phyloP scores from a whole-genome alignment of 495 filamentous ascomycete genomes.

The Saxophila tyrrhenica region DNA sequence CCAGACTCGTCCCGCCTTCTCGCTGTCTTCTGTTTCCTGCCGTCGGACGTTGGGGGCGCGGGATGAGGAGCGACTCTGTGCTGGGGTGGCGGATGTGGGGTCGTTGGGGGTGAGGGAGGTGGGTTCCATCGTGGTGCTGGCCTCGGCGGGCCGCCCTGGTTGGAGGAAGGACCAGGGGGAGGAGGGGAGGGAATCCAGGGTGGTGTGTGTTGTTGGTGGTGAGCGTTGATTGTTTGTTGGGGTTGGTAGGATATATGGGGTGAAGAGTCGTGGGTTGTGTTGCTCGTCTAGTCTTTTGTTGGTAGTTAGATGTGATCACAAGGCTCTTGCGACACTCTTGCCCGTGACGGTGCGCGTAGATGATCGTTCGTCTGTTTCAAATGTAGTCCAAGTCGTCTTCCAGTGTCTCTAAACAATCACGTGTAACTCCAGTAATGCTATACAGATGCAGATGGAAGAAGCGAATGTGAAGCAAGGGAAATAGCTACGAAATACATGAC shows the following conservation, averaged over 20 bases:
- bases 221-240: background rate
- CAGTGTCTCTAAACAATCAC: background rate
- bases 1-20: constrained; percentile 22
- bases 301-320: too few relatives aligned
- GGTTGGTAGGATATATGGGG: background rate
- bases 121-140: background rate
- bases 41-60: background rate
- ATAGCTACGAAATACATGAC: background rate
- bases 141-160: too few relatives aligned
- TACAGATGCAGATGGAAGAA: background rate
- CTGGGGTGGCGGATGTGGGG: background rate
- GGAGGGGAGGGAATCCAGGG: constrained; percentile 9
- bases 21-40: constrained; percentile 15
- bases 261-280: too few relatives aligned
- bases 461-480: background rate
- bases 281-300: too few relatives aligned
- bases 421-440: background rate
- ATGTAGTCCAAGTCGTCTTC: too few relatives aligned
- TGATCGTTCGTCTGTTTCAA: too few relatives aligned
- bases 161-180: constrained; percentile 9
- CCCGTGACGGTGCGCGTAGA: too few relatives aligned
- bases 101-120: background rate
- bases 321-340: background rate
- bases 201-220: background rate
- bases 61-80: background rate